These are phyloP conservation scores for Citrus sinensis DNA, from an alignment of 345 rosid genomes.

Conservation along the genomic window DNA sequence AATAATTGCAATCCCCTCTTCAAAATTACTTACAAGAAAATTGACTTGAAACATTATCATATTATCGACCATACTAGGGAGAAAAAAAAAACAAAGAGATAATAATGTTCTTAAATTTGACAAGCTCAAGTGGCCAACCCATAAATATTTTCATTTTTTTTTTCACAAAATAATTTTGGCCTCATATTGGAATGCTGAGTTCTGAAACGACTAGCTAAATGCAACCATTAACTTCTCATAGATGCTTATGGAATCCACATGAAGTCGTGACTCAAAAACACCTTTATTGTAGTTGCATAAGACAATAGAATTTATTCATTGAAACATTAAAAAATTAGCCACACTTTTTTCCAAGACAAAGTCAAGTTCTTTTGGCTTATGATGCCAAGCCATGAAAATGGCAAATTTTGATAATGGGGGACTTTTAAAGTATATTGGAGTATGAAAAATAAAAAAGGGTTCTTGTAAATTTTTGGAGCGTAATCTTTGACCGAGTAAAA, in stretches of 20 bases:
- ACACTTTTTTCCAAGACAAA: slow-evolving; percentile 8
- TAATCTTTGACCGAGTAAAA: too few relatives aligned
- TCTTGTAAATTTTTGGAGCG: too few relatives aligned
- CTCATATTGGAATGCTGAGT: slow-evolving; percentile 24
- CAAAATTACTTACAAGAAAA: background rate
- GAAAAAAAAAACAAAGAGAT: background rate
- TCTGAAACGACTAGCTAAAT: slow-evolving; percentile 1
- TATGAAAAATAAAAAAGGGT: too few relatives aligned
- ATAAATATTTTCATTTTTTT: background rate
- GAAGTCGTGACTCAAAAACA: background rate
- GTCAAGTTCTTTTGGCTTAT: slow-evolving; percentile 16
- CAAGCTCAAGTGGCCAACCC: slow-evolving; percentile 14
- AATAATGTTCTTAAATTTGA: slow-evolving; percentile 4
- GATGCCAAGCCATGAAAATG: background rate
- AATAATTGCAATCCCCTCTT: background rate
- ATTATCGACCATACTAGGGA: background rate
- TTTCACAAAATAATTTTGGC: slow-evolving; percentile 4
- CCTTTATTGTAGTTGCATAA: background rate
- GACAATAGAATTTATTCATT: background rate
- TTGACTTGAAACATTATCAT: slow-evolving; percentile 13
- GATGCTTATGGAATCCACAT: slow-evolving; percentile 10
- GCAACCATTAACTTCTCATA: slow-evolving; percentile 3
- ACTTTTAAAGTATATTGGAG: too few relatives aligned
- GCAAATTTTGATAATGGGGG: background rate
- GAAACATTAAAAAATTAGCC: background rate